Conservation (phyloP, 352 stramenopile species). For the Phytophthora multivora region DNA sequence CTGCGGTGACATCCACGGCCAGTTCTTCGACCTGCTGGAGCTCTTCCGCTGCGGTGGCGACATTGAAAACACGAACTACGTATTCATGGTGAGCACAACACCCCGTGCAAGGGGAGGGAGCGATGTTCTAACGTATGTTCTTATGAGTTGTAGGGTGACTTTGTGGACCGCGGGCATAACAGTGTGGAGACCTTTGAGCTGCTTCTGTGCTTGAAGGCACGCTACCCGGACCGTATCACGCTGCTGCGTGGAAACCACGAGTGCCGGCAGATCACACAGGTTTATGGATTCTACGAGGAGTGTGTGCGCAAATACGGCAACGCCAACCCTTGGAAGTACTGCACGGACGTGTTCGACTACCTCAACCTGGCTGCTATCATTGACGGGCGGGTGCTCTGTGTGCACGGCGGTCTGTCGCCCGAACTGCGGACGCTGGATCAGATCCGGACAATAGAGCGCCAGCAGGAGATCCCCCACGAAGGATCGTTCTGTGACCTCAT, state of each 20-base stretch:
- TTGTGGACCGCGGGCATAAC: constrained; percentile 91
- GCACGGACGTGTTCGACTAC: constrained; percentile 97
- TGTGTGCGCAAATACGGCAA: constrained; percentile 97
- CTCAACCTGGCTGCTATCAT: constrained; percentile 95
- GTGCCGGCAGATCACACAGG: constrained; percentile 96
- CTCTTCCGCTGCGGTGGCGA: constrained; percentile 88
- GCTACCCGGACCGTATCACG: constrained; percentile 89
- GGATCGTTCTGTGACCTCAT: constrained; percentile 98
- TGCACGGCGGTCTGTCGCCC: constrained; percentile 95
- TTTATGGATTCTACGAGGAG: constrained; percentile 98
- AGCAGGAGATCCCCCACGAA: constrained; percentile 96
- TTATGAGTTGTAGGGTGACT: constrained; percentile 68
- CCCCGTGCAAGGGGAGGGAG: neutral
- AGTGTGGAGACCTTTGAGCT: constrained; percentile 91
- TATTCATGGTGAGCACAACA: constrained; percentile 81
- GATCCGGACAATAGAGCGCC: constrained; percentile 96
- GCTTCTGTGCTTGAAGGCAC: constrained; percentile 84
- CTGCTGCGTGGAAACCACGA: constrained; percentile 91
- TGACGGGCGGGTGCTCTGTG: constrained; percentile 90
- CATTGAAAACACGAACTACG: constrained; percentile 88
- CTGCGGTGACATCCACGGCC: constrained; percentile 90
- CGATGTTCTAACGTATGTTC: constrained; percentile 7
- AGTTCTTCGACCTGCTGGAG: constrained; percentile 91
- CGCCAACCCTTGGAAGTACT: constrained; percentile 96
- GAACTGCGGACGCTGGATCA: constrained; percentile 95